phyloP scores from a whole-genome alignment of 257 asterid species.

The Solanum bulbocastanum region DNA sequence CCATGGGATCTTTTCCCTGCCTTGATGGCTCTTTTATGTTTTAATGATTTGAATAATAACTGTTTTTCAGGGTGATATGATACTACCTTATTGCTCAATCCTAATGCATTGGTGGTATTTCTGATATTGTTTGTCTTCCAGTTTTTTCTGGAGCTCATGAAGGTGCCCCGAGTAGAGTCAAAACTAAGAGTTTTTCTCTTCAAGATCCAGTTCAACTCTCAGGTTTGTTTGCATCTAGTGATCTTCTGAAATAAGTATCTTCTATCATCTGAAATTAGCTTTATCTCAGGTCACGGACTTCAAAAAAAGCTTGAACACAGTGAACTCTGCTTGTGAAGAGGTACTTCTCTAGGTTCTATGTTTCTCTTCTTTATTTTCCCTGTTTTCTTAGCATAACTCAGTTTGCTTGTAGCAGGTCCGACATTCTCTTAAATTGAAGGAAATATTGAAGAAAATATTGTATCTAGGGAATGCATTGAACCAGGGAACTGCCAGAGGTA shows the following conservation, averaged over 20 bases:
- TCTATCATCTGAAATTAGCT: conserved; percentile 15
- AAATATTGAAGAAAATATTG: conserved; percentile 77
- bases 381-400: conserved; percentile 7
- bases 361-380: conserved; percentile 2
- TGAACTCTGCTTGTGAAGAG: conserved; percentile 95
- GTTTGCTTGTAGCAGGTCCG: conserved; percentile 55
- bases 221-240: conserved; percentile 45
- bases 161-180: conserved; percentile 97
- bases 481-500: conserved; percentile 99
- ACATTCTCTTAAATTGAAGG: conserved; percentile 81
- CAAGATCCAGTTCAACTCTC: conserved; percentile 91
- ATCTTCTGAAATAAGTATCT: conserved; percentile 2
- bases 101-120: not conserved
- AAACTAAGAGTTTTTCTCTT: conserved; percentile 89
- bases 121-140: conserved; percentile 25
- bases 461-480: conserved; percentile 85
- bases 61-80: not conserved
- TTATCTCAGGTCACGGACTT: conserved; percentile 68
- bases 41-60: not conserved
- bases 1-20: not conserved
- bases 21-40: not conserved
- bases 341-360: conserved; percentile 21
- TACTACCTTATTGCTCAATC: not conserved
- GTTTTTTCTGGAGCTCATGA: conserved; percentile 99
- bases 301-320: conserved; percentile 67